Evolutionary conservation across 805 yeast genomes (phyloP).

Genomic region (Yarrowia divulgata): DNA sequence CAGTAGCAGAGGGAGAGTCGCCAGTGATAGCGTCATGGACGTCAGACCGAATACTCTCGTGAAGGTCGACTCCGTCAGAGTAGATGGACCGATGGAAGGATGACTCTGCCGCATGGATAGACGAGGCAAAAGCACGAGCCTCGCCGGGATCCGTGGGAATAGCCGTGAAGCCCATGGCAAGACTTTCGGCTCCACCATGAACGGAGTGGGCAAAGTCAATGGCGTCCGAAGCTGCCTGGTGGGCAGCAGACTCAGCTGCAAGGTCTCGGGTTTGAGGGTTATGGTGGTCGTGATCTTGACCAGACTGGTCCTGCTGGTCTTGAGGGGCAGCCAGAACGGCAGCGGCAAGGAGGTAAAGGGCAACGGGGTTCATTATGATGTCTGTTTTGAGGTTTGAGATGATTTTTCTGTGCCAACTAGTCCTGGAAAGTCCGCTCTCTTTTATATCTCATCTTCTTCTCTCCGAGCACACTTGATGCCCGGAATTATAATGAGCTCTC

Average conservation of each 20-base stretch:
- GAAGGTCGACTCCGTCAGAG: background rate
- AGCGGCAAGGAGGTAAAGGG: constrained; percentile 18
- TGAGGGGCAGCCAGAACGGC: constrained; percentile 22
- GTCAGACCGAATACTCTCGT: constrained; percentile 8
- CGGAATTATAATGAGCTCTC: constrained; percentile 18
- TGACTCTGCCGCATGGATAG: constrained; percentile 10
- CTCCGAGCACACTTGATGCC: background rate
- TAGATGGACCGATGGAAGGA: constrained; percentile 10
- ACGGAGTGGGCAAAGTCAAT: constrained; percentile 1
- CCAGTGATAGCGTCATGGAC: constrained; percentile 1
- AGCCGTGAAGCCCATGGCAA: background rate
- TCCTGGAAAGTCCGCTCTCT: background rate
- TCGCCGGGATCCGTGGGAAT: background rate
- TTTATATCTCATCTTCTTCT: background rate
- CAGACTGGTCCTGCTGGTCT: constrained; percentile 4
- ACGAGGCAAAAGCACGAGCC: constrained; percentile 11
- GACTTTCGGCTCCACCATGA: background rate
- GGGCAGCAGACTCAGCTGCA: background rate
- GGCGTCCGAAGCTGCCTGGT: constrained; percentile 15
- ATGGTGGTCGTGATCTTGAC: constrained; percentile 1
- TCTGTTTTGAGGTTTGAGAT: background rate
- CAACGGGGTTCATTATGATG: constrained; percentile 21
- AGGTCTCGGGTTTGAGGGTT: background rate
- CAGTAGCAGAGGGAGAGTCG: background rate
- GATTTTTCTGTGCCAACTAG: background rate